Base-by-base conservation (phyloP, 331 rosid species). In the Arachis monticola region DNA sequence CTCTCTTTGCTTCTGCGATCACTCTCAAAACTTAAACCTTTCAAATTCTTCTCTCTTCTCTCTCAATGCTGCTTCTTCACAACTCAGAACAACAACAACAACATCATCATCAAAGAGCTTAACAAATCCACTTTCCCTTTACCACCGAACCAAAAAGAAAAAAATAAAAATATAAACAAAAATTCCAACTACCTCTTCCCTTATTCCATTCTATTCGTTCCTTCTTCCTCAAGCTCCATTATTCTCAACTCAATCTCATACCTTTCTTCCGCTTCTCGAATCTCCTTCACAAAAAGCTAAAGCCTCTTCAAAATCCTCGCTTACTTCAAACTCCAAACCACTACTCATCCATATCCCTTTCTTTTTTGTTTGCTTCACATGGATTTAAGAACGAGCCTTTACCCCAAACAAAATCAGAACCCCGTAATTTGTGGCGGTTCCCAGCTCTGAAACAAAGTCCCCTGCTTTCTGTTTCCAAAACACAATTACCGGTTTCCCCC, bases 141-240 rank as follows among this genome's bases (percentile, higher is more conserved):
- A 14, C 5, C 60, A 10, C 71, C 11, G 52, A 60, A 38, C 41
- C 5, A 38, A 38, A 38, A 38, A 38, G 41, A 38, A 38, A 38
- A 35, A 35, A 35, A 35, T 35, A 3, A 35, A 38, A 38, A 38
- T 38, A 38, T 0, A 38, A 38, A 2, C 41, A 38, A 38, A 68
- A 62, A 52, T 11, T n/a, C 31, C 60, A 13, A 7, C 60, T 14
- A 14, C 60, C 60, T 31, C 38, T 38, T 5, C 38, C 35, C n/a
- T 10, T 11, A 17, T 57, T 56, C 60, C 13, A 52, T 52, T 40
- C 31, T 8, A 56, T 70, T 74, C 67, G 9, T 77, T 74, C 69
- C 83, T 85, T 75, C 79, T 53, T 60, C 70, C 63, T 79, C 56
- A 75, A 79, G 82, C 82, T 79, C 72, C 48, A 69, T 69, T 61